Base-by-base conservation (phyloP, 768 basidiomycete genomes). In the Phaffia tasmanica region DNA sequence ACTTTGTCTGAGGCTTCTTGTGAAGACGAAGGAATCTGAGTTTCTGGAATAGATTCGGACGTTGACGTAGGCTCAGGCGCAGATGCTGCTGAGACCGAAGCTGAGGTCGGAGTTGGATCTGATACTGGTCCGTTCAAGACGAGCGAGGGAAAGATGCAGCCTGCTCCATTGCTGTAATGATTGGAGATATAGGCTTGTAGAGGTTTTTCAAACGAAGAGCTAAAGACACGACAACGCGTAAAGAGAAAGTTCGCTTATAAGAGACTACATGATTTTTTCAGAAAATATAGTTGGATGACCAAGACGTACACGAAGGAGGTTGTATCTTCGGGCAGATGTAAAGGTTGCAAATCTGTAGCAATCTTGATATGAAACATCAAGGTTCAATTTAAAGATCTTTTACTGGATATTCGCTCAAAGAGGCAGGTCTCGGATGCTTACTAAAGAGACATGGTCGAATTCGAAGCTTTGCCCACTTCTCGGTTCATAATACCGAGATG, bases 361-460 rank as follows among this genome's bases (percentile, higher is more conserved):
- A 27, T 35, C 65, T 67, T 56, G 3, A 42, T 19, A 49, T 16
- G 2, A 11, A 1, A 21, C 19, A 8, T 19, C 5, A 8, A 15
- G 4, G 49, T 11, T 5, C 42, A 42, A 29, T 2, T n/a, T 27
- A 25, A 11, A 23, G 2, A 11, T 57, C 15, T 42, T 14, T 27
- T 4, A 11, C 30, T n/a, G 25, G 48, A 55, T 5, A n/a, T 35
- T 32, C 7, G 30, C 30, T 35, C 58, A 42, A 60, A 1, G 5
- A 47, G 42, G 58, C 6, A 21, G n/a, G 9, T n/a, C 21, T 19
- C 1, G 15, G 18, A 15, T 6, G 59, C 35, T 49, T 51, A 90
- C 92, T 74, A 93, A 78, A 54, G 81, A 83, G 65, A 94, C 74
- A 75, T 95, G 92, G 76, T 98, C 88, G 73, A 95, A 90, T 15